Base-by-base conservation (phyloP, 768 basidiomycete genomes). In the Suillus lakei region DNA sequence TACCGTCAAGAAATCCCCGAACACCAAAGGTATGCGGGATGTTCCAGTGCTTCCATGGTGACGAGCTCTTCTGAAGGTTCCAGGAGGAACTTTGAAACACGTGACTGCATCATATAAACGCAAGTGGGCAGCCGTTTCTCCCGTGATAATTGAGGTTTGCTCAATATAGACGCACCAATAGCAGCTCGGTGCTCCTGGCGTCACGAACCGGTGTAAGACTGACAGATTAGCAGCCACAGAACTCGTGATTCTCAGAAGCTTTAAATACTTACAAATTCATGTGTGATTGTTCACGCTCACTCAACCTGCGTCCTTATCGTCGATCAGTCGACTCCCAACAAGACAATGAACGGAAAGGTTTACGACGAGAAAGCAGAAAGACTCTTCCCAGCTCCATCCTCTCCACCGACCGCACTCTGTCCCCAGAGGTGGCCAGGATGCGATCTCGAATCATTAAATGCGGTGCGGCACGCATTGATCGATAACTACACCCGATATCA, bases 401-500 rank as follows among this genome's bases (percentile, higher is more conserved):
- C 61, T 44, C 76, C 75, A 0, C 76, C 69, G 7, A 73, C 75
- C 0, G 64, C 26, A 5, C 64, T 75, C 5, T 69, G 64, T 7
- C 76, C 75, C 1, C 73, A 76, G 38, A 72, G 76, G 32, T 34
- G 73, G 0, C 71, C 76, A 0, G 76, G 80, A 5, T 61, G 73
- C 26, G 72, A 61, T 12, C 6, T 51, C 1, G 68, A 72, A 36
- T 68, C 76, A 1, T 68, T 76, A 23, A 54, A 56, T n/a, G 65
- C 71, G 26, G 13, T 60, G 38, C 69, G 39, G 64, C 74, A 74
- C 5, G 64, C 80, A 7, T 73, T 88, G 53, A 83, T 81, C 60
- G 84, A 86, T 6, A 85, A 86, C 64, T 82, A 86, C 61, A 72
- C 75, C 43, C 79, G 75, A 60, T 77, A 78, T 71, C 85, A 88